These are phyloP conservation scores for Volvariella volvacea DNA, from an alignment of 1,284 basidiomycete genomes.

Conservation along the genomic window DNA sequence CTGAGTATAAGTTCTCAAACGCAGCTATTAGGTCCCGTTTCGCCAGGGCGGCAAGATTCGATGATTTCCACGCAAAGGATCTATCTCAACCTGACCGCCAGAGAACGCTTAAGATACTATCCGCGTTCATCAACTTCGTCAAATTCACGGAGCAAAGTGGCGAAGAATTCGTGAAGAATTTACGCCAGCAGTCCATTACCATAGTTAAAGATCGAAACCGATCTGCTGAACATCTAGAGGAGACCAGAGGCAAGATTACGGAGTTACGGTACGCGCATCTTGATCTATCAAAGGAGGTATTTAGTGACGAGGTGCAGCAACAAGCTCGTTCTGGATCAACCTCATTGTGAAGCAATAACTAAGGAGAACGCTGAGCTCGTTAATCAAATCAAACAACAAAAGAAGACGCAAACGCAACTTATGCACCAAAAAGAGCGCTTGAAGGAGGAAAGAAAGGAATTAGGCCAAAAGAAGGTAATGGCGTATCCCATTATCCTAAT, in stretches of 20 bases:
- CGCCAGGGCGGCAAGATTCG: slow-evolving; percentile 66
- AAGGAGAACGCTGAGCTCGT: slow-evolving; percentile 57
- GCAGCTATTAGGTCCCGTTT: slow-evolving; percentile 52
- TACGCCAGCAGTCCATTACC: slow-evolving; percentile 54
- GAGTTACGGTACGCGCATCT: too few species aligned
- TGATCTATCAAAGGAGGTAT: too few species aligned
- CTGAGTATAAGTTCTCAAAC: background rate
- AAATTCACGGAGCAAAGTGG: slow-evolving; percentile 78
- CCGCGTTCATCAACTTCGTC: slow-evolving; percentile 88
- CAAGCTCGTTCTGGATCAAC: slow-evolving; percentile 66
- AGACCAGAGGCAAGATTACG: slow-evolving; percentile 20
- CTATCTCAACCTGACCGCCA: slow-evolving; percentile 65
- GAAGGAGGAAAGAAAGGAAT: slow-evolving; percentile 57
- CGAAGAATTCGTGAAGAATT: slow-evolving; percentile 47
- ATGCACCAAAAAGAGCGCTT: slow-evolving; percentile 57
- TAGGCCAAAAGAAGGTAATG: slow-evolving; percentile 44
- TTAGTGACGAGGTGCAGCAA: too few species aligned
- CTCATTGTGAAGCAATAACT: slow-evolving; percentile 54
- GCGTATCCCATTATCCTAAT: too few species aligned
- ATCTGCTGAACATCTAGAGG: slow-evolving; percentile 42
- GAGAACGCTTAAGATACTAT: slow-evolving; percentile 68
- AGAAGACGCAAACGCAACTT: slow-evolving; percentile 54
- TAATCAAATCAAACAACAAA: slow-evolving; percentile 58
- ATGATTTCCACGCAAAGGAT: slow-evolving; percentile 74
- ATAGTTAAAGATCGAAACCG: slow-evolving; percentile 50